Evolutionary conservation across 179 eudicot genomes (phyloP).

Genomic region (Drosera spatulata): DNA sequence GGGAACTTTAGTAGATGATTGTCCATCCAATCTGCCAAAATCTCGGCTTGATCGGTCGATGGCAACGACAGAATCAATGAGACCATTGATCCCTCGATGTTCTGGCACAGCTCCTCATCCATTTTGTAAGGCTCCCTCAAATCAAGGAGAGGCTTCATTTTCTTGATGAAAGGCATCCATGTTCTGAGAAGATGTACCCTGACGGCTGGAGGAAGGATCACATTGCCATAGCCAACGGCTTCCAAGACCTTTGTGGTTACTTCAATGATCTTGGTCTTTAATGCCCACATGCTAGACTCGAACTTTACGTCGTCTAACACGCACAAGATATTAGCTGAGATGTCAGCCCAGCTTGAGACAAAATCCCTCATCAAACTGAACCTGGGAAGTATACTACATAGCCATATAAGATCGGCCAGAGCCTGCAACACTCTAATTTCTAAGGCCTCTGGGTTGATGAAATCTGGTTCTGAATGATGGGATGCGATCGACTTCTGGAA

Average conservation of each 20-base stretch:
- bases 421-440: conserved; percentile 31
- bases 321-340: conserved; percentile 25
- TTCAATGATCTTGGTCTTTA: conserved; percentile 57
- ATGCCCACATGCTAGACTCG: conserved; percentile 38
- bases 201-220: conserved; percentile 37
- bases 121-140: conserved; percentile 36
- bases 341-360: conserved; percentile 51
- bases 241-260: conserved; percentile 62
- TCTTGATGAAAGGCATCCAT: conserved; percentile 76
- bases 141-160: conserved; percentile 60
- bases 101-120: conserved; percentile 72
- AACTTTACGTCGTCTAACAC: conserved; percentile 36
- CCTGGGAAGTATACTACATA: conserved; percentile 56
- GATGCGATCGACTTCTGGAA: conserved; percentile 38
- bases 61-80: conserved; percentile 65
- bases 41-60: conserved; percentile 78
- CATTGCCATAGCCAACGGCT: conserved; percentile 75
- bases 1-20: conserved; percentile 52
- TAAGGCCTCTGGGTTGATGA: conserved; percentile 10
- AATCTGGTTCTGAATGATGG: conserved; percentile 23
- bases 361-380: conserved; percentile 73
- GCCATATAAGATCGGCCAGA: conserved; percentile 61
- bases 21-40: conserved; percentile 75
- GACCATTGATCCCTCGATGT: conserved; percentile 73
- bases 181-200: conserved; percentile 44